Evolutionary conservation across 345 rosid species (phyloP).

Genomic region (Hirschfeldia incana): DNA sequence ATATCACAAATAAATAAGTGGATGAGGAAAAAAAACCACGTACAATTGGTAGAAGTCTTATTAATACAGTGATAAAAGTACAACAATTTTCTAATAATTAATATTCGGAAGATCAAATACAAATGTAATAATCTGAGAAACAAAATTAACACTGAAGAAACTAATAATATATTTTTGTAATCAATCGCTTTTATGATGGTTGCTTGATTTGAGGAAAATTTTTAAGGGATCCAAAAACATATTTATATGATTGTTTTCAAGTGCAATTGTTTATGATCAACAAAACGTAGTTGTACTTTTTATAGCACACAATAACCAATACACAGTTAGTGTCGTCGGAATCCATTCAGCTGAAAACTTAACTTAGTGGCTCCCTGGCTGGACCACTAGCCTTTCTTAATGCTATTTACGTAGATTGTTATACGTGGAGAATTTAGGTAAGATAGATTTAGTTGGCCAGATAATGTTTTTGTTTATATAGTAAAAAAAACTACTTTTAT

Average conservation of each 20-base stretch:
- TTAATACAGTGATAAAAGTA: too few species aligned
- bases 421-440: constrained; percentile 34
- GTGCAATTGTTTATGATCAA: background rate
- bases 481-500: background rate
- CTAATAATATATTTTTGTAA: too few species aligned
- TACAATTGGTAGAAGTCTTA: too few species aligned
- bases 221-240: background rate
- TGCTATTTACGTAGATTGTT: constrained; percentile 17
- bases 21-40: too few species aligned
- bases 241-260: background rate
- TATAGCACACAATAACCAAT: background rate
- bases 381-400: constrained; percentile 19
- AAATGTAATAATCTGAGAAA: background rate
- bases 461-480: background rate
- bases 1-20: too few species aligned
- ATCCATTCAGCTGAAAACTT: constrained; percentile 7
- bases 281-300: background rate
- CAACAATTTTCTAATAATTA: too few species aligned
- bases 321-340: background rate
- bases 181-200: background rate
- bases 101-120: too few species aligned
- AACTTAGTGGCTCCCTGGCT: constrained; percentile 19
- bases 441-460: constrained; percentile 9
- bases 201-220: constrained; percentile 1
- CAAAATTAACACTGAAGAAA: too few species aligned